A percentile compares a stretch with the other conserved stretches of the same genome.
These are phyloP conservation scores for Fraxinus baroniana DNA, from an alignment of 305 asterid species.

Conservation along the genomic window DNA sequence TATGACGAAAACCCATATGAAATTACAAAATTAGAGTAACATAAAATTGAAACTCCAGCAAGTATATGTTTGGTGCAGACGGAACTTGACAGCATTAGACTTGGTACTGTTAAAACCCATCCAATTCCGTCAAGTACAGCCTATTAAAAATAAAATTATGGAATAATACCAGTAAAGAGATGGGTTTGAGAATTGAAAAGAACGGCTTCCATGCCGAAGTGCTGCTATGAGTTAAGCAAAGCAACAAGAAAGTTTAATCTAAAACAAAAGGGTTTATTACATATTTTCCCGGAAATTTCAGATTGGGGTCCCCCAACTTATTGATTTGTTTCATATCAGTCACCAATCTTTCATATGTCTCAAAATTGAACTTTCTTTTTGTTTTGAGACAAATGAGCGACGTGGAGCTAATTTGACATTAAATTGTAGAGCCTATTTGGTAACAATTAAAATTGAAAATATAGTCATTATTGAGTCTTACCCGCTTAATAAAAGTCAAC, in stretches of 20 bases:
- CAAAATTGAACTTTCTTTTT: not conserved
- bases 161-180: slow-evolving; percentile 23
- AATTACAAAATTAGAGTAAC: not conserved
- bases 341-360: not conserved
- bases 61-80: not conserved
- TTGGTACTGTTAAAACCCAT: not conserved
- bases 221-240: not conserved
- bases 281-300: not conserved
- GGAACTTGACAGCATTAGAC: not conserved
- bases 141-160: not conserved
- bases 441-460: too few relatives aligned
- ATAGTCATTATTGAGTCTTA: too few relatives aligned
- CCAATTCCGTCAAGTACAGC: not conserved
- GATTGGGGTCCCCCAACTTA: not conserved
- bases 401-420: not conserved
- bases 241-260: slow-evolving; percentile 12
- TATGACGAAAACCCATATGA: not conserved
- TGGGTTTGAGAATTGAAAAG: slow-evolving; percentile 45
- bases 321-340: not conserved
- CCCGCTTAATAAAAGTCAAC: too few relatives aligned
- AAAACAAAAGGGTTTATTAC: not conserved
- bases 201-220: slow-evolving; percentile 58
- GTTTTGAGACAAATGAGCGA: not conserved
- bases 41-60: not conserved
- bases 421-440: too few relatives aligned